Evolutionary conservation across 257 asterid species (phyloP), one percentile per base, ranked within the genome.

Genomic region (Solanum etuberosum): DNA sequence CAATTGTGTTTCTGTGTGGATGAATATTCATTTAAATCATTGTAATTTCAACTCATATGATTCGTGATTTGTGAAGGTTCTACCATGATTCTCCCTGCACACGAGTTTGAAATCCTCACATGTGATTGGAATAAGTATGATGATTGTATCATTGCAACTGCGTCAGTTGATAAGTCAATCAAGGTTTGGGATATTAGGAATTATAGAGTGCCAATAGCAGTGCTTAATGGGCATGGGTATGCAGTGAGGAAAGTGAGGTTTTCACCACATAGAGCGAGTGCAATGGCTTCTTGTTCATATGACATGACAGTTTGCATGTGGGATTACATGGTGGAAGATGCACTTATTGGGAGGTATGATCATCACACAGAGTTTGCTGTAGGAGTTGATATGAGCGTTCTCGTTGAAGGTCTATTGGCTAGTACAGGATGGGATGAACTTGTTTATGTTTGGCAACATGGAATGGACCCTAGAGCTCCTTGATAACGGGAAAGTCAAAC

Each of bases 351-450:
- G 61, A 92, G 98, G 89, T 95, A 95, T 40, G 99, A 97, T 90
- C 99, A 97, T 89, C 99, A 97, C 88, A 92, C 98, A 0, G 99
- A 97, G 92, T 97, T 97, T 87, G 99, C 97, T 0, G 99, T 97
- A 5, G 99, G 99, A 2, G 94, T 97, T 61, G 98, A 95, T 88
- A 93, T 95, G 98, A 97, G 99, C 18, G 98, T 95, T 87, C 94
- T 94, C 2, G 98, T 97, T 5, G 99, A 97, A 9, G 99, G 99
- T 86, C 98, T 97, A 70, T 83, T 97, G 90, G 99, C 99, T 35
- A 97, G 99, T 87, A 93, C 99, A 1, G 99, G 99, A 32, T 97
- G 99, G 99, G 99, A 97, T 83, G 99, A 97, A 91, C 96, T 94
- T 68, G 98, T 93, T 84, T 95, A 95, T 68, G 98, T 95, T 63